These are phyloP conservation scores for Ramularia endophylla DNA, from an alignment of 2,329 filamentous ascomycete species.

Conservation along the genomic window DNA sequence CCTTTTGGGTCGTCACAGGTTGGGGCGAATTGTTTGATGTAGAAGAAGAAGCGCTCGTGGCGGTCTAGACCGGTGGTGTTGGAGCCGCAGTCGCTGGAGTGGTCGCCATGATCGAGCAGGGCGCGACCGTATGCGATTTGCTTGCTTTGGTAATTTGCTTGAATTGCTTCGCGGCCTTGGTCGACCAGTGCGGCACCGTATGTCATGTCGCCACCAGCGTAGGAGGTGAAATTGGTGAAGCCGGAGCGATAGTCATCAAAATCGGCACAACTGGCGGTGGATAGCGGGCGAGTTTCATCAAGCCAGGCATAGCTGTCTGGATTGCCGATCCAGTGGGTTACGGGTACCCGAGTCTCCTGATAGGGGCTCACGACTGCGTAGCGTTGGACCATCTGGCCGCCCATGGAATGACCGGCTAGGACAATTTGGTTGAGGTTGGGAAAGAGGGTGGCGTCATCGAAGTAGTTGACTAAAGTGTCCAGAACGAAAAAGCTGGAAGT, in stretches of 20 bases:
- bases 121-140: constrained; percentile 32
- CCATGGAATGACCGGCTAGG: constrained; percentile 32
- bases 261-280: constrained; percentile 21
- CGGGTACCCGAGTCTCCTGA: constrained; percentile 18
- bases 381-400: constrained; percentile 29
- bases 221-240: constrained; percentile 25
- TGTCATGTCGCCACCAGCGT: constrained; percentile 16
- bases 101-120: constrained; percentile 29
- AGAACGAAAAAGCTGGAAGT: constrained; percentile 28
- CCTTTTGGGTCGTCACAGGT: constrained; percentile 20
- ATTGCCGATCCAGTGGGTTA: constrained; percentile 31
- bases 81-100: constrained; percentile 27
- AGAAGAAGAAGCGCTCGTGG: constrained; percentile 35
- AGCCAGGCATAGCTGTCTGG: constrained; percentile 33
- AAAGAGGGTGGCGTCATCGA: constrained; percentile 26
- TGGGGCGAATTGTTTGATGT: constrained; percentile 29
- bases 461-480: constrained; percentile 30
- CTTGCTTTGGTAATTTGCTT: constrained; percentile 27
- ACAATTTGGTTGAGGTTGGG: constrained; percentile 33
- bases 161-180: constrained; percentile 23
- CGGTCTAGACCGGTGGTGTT: constrained; percentile 28
- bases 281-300: constrained; percentile 25
- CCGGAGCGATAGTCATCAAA: constrained; percentile 32
- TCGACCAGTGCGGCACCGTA: constrained; percentile 23
- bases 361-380: constrained; percentile 28